Evolutionary conservation across 352 stramenopile species (phyloP), one percentile per base, ranked within the genome.

Genomic region (Phytophthora pistaciae): DNA sequence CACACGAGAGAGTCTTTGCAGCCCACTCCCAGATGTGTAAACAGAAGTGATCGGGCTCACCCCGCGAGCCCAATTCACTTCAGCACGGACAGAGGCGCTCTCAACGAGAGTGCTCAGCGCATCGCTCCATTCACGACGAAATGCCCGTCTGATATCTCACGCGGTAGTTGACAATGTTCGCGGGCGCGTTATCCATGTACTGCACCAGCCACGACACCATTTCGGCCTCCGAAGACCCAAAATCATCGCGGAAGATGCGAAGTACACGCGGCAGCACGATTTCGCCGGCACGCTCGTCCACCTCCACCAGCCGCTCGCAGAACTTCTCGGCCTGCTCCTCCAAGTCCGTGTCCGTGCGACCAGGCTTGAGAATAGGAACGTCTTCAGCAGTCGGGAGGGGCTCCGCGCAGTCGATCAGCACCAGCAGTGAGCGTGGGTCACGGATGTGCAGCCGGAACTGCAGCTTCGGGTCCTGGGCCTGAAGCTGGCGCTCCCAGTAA

Each of bases 381-480:
- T 95, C 80, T 27, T 83, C 74, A 0, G 84, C 75, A 0, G 55
- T 84, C 11, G 88, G 83, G 25, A 96, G 71, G 21, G 83, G 75
- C 60, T 93, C 87, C 0, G 78, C 78, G 29, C 78, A 93, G 56
- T 96, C 90, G 56, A 96, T 89, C 33, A 96, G 78, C 55, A 93
- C 88, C 10, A 96, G 75, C 44, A 96, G 61, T 5, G 85, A 94
- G 29, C 90, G 90, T 49, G 90, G 90, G 63, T 96, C 90, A 64
- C 90, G 87, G 67, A 95, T 96, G 69, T 95, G 88, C 36, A 96
- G 77, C n/a, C 87, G 85, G 59, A 90, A 95, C 57, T 94, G 87
- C 20, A 96, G 74, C 64, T 93, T 93, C 2, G 88, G 85, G 55
- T 96, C 90, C 33, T 95, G 83, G 3, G 88, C 75, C 70, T 95